Evolutionary conservation across 169 alveolate species (phyloP).

Genomic region (Miamiensis avidus): DNA sequence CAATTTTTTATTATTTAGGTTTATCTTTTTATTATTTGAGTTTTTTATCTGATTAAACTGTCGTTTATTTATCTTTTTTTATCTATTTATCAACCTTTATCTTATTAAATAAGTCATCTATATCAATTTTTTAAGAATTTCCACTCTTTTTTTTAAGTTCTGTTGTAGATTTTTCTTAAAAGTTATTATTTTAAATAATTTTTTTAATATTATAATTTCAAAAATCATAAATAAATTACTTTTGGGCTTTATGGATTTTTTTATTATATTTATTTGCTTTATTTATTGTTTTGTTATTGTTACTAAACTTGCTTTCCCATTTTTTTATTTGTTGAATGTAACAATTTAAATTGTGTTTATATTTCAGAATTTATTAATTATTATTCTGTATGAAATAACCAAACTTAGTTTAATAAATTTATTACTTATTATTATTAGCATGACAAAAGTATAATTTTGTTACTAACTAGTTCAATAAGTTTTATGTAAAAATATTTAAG

Average conservation of each 20-base stretch:
- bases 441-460: too few relatives aligned
- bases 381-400: too few relatives aligned
- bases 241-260: background rate
- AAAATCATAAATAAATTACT: background rate
- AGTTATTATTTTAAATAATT: background rate
- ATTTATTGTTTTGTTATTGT: too few relatives aligned
- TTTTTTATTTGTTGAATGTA: too few relatives aligned
- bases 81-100: background rate
- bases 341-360: too few relatives aligned
- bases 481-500: too few relatives aligned
- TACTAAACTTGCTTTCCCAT: too few relatives aligned
- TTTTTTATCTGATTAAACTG: background rate
- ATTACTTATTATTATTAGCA: too few relatives aligned
- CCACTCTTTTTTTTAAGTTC: background rate
- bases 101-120: constrained; percentile 10
- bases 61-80: constrained; percentile 2
- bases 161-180: background rate
- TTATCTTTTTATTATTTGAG: background rate
- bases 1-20: too few relatives aligned
- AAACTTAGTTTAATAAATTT: too few relatives aligned
- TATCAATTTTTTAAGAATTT: background rate
- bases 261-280: background rate
- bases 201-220: background rate
- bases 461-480: too few relatives aligned
- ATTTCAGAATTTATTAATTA: background rate